A percentile compares a stretch with the other conserved stretches of the same genome.
Evolutionary conservation across 352 stramenopile genomes (phyloP).

Genomic region (Globisporangium paddicum): DNA sequence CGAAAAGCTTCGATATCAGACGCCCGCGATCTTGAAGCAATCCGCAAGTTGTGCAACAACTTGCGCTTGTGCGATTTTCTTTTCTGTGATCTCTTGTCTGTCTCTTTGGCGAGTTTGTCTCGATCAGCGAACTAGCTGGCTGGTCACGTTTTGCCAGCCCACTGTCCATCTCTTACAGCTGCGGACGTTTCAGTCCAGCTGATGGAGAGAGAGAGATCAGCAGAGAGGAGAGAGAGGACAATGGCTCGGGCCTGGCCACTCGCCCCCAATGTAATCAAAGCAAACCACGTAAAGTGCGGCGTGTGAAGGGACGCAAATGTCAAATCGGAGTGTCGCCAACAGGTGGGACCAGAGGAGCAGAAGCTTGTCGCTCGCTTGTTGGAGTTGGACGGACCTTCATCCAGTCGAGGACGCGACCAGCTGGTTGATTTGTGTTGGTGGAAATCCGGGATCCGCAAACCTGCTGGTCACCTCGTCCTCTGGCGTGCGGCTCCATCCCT

Average conservation of each 20-base stretch:
- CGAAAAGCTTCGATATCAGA: conserved; percentile 1
- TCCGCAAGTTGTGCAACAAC: not conserved
- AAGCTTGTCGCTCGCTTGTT: not conserved
- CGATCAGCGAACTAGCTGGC: not conserved
- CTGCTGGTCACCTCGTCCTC: not conserved
- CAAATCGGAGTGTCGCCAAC: conserved; percentile 3
- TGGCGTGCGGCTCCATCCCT: not conserved
- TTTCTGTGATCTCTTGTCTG: not conserved
- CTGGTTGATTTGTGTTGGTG: not conserved
- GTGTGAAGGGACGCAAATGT: not conserved
- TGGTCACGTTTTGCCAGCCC: not conserved
- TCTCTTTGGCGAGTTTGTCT: not conserved
- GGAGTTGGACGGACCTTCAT: not conserved
- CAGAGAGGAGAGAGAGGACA: not conserved
- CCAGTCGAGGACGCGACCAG: conserved; percentile 4
- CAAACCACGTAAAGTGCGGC: not conserved
- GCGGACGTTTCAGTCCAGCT: conserved; percentile 1
- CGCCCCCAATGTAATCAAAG: not conserved
- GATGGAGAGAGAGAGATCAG: not conserved
- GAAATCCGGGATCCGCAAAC: not conserved
- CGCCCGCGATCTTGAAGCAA: not conserved
- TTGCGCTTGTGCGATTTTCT: not conserved
- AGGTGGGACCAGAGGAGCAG: not conserved
- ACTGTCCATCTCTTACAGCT: no score
- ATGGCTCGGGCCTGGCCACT: no score